A percentile compares a stretch with the other conserved stretches of the same genome.
Conservation (phyloP, 208 protist species). For the Polymyxa betae region DNA sequence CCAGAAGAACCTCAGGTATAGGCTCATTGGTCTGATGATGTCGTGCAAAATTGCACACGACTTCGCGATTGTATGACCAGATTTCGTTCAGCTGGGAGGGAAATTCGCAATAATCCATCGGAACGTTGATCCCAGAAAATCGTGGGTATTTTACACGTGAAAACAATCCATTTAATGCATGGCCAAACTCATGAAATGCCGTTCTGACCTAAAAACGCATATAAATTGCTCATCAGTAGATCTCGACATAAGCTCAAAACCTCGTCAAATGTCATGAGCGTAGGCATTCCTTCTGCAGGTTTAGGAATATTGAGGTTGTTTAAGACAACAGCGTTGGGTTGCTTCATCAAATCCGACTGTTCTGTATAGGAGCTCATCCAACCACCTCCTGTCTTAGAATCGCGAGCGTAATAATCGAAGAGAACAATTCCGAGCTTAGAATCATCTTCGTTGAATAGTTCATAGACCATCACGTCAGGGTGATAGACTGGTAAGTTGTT, state of each 20-base stretch:
- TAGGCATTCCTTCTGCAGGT: not conserved
- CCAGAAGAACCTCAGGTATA: not conserved
- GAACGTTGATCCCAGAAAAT: not conserved
- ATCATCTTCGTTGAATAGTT: conserved; percentile 7
- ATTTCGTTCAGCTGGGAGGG: conserved; percentile 16
- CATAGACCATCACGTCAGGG: not conserved
- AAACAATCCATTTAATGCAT: not conserved
- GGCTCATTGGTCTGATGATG: not conserved
- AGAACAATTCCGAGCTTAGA: not conserved
- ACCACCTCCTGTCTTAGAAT: not conserved
- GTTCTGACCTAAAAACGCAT: no score
- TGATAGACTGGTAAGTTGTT: not conserved
- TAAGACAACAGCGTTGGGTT: not conserved
- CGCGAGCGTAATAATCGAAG: not conserved
- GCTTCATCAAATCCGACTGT: not conserved
- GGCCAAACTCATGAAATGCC: not conserved
- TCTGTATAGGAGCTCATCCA: not conserved
- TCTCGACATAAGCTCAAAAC: no score
- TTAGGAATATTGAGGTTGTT: conserved; percentile 7
- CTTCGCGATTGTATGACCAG: not conserved
- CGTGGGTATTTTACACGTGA: not conserved
- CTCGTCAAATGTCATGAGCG: conserved; percentile 1
- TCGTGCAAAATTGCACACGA: not conserved
- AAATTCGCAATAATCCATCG: not conserved
- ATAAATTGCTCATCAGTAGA: no score